phyloP scores from a whole-genome alignment of 2,329 filamentous ascomycete species.

The Dothideomycetidae sp. region DNA sequence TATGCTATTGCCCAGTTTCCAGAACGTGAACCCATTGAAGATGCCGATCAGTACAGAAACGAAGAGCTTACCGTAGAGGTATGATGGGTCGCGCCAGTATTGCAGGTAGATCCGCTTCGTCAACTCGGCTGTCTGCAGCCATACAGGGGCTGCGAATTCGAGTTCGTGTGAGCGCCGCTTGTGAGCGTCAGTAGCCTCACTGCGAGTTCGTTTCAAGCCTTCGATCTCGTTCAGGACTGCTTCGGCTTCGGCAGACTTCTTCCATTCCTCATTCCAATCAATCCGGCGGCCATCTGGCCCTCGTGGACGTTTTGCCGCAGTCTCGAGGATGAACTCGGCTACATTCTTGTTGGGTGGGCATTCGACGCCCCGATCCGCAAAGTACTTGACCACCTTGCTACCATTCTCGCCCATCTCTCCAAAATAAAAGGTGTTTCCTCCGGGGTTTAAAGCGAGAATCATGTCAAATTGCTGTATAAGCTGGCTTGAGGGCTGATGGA shows the following conservation, averaged over 20 bases:
- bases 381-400: conserved; percentile 51
- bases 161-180: conserved; percentile 43
- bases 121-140: conserved; percentile 48
- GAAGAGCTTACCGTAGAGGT: conserved; percentile 65
- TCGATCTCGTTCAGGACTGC: conserved; percentile 51
- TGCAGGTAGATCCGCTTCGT: conserved; percentile 57
- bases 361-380: conserved; percentile 48
- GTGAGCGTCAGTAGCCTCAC: conserved; percentile 27
- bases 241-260: conserved; percentile 46
- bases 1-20: conserved; percentile 48
- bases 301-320: conserved; percentile 43
- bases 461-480: conserved; percentile 61
- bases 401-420: conserved; percentile 57
- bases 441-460: conserved; percentile 54
- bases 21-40: conserved; percentile 72
- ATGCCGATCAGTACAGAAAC: conserved; percentile 55
- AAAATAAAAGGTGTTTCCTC: conserved; percentile 60
- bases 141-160: conserved; percentile 49
- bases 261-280: conserved; percentile 67
- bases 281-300: conserved; percentile 41
- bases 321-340: conserved; percentile 53
- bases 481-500: conserved; percentile 56
- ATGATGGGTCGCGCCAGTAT: conserved; percentile 63
- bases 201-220: conserved; percentile 44
- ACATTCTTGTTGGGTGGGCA: conserved; percentile 54